phyloP scores from a whole-genome alignment of 257 asterid species.

The Oldenlandia corymbosa region DNA sequence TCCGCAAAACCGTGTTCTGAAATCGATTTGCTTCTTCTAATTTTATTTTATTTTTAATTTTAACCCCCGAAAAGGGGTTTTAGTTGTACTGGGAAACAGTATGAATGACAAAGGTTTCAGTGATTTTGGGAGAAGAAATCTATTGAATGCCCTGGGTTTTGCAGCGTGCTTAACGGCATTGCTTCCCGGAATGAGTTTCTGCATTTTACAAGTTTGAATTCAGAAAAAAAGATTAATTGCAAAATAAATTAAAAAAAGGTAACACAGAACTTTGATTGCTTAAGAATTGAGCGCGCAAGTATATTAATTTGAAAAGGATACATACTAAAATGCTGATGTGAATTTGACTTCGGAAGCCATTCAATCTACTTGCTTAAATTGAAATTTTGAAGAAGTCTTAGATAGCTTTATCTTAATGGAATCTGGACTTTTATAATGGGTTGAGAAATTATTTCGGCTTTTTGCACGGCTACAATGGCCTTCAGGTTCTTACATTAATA shows the following conservation, averaged over 20 bases:
- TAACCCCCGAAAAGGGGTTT: background rate
- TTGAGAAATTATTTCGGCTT: too few relatives aligned
- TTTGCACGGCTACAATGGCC: too few relatives aligned
- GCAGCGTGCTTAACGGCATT: background rate
- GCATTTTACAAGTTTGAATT: background rate
- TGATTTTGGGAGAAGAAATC: too few relatives aligned
- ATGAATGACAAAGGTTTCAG: background rate
- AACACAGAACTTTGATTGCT: background rate
- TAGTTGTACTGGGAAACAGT: background rate
- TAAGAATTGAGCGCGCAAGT: background rate
- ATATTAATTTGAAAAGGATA: background rate
- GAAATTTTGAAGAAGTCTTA: background rate
- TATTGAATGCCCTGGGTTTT: too few relatives aligned
- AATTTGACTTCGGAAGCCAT: background rate
- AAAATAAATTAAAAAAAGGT: background rate
- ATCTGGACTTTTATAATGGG: too few relatives aligned
- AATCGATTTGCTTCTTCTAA: background rate
- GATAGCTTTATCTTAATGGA: background rate
- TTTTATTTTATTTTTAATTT: background rate
- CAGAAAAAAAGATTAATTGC: background rate
- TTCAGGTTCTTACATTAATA: too few relatives aligned
- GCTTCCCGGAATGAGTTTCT: background rate
- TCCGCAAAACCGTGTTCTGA: background rate
- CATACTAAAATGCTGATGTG: background rate
- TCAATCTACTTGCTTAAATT: background rate